Evolutionary conservation across 192 early-diverging fungal species (phyloP), one percentile per base, ranked within the genome.

Genomic region (Coemansia sp.): DNA sequence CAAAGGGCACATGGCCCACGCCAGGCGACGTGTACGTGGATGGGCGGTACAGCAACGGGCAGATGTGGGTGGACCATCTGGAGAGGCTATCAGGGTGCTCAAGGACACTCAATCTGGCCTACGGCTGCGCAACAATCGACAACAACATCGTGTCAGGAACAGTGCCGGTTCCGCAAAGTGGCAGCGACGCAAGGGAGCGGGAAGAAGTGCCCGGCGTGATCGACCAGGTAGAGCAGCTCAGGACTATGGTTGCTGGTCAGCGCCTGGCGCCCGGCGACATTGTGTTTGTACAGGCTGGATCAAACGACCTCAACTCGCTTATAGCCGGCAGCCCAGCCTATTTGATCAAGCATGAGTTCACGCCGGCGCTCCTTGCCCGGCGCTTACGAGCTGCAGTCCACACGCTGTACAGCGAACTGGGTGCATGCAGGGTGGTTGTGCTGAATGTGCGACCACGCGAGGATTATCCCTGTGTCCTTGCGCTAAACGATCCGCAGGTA

Each of bases 41-140:
- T n/a, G 77, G 77, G 0, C 61, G 77, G 34, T 80, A 80, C 40
- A 67, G 57, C 14, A 65, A 74, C 28, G 77, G 72, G 31, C 62
- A 62, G 54, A 61, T 52, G 29, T 80, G 77, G 77, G 58, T 65
- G 3, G 77, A 80, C 25, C 60, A 67, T 37, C 65, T 80, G 31
- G 61, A 41, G 8, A 50, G 55, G 23, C 40, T 62, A 38, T 60
- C 61, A 0, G 54, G 48, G 10, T 45, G 13, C 36, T 30, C 17
- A 14, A 15, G 41, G 17, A 11, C 64, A 3, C 33, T 80, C 27
- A 74, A 70, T 22, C 41, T 74, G 5, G 77, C 77, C 17, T 48
- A 74, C 23, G 77, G 77, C 3, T 71, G 68, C 28, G 77, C 77
- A 1, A 80, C 77, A 31, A 74, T 74, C 34, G 77, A 80, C 59